These are phyloP conservation scores for Nevesoporus exiguus DNA, from an alignment of 768 basidiomycete genomes.

Conservation along the genomic window DNA sequence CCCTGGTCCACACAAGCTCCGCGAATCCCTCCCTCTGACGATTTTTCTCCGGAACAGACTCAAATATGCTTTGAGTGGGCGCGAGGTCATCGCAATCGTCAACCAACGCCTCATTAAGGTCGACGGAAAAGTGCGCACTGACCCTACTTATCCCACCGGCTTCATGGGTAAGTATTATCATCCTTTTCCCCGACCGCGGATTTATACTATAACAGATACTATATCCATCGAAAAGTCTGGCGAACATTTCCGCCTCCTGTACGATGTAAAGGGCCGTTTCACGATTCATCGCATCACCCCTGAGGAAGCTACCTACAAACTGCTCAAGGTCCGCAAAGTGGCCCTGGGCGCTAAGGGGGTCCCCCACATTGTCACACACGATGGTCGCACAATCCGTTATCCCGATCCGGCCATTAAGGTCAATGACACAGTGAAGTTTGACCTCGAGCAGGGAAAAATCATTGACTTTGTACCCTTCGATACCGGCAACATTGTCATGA, in stretches of 20 bases:
- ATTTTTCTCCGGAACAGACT: slow-evolving; percentile 98
- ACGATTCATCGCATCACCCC: slow-evolving; percentile 98
- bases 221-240: slow-evolving; percentile 96
- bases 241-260: slow-evolving; percentile 98
- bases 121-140: slow-evolving; percentile 97
- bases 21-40: slow-evolving; percentile 94
- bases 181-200: background rate
- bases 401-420: slow-evolving; percentile 93
- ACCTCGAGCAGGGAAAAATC: slow-evolving; percentile 93
- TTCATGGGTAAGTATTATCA: slow-evolving; percentile 77
- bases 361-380: slow-evolving; percentile 97
- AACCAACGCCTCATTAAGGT: slow-evolving; percentile 97
- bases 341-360: slow-evolving; percentile 92
- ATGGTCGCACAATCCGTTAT: slow-evolving; percentile 99
- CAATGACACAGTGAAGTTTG: slow-evolving; percentile 98
- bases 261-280: slow-evolving; percentile 99
- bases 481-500: slow-evolving; percentile 93
- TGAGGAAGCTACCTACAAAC: slow-evolving; percentile 96
- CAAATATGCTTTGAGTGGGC: slow-evolving; percentile 97
- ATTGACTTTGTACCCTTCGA: slow-evolving; percentile 93
- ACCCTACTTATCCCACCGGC: slow-evolving; percentile 93
- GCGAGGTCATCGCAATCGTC: slow-evolving; percentile 94
- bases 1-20: slow-evolving; percentile 98
- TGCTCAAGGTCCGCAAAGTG: slow-evolving; percentile 89
- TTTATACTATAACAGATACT: slow-evolving; percentile 59